These are phyloP conservation scores for Zygosaccharomyces sapae DNA, from an alignment of 1,139 yeast species.

Conservation along the genomic window DNA sequence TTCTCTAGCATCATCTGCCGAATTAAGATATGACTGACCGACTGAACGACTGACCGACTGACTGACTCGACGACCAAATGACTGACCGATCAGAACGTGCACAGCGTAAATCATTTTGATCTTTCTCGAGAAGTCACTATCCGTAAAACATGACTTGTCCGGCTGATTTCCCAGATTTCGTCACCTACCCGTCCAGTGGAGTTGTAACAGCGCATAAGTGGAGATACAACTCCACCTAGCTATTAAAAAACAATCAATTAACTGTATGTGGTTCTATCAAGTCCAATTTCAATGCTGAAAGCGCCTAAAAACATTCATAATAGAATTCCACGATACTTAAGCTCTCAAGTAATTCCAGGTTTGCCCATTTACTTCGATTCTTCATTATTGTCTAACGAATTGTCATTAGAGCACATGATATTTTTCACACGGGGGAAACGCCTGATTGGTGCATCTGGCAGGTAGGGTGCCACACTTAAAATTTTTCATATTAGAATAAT, in stretches of 20 bases:
- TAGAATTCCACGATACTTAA: not conserved
- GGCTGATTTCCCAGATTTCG: not conserved
- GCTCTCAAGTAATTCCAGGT: not conserved
- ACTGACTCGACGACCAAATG: too few relatives aligned
- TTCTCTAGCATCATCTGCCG: conserved; percentile 16
- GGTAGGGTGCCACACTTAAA: conserved; percentile 3
- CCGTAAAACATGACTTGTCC: not conserved
- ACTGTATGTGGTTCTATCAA: not conserved
- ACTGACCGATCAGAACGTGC: conserved; percentile 63
- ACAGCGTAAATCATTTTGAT: conserved; percentile 37
- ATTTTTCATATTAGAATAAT: not conserved
- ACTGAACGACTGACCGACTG: too few relatives aligned
- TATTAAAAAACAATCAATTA: not conserved
- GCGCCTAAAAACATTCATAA: not conserved
- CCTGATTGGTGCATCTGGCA: conserved; percentile 1
- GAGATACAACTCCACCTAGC: conserved; percentile 3
- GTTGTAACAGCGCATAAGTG: not conserved
- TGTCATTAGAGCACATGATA: not conserved
- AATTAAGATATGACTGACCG: conserved; percentile 39
- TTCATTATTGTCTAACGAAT: not conserved
- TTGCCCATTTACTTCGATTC: not conserved
- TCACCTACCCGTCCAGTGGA: not conserved
- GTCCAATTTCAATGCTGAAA: not conserved
- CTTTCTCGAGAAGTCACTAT: not conserved
- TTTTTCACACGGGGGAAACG: not conserved